Percentiles rank a stretch among this genome's conserved stretches.
Evolutionary conservation across 163 green algal species (phyloP).

Genomic region (Scenedesmus sp.): DNA sequence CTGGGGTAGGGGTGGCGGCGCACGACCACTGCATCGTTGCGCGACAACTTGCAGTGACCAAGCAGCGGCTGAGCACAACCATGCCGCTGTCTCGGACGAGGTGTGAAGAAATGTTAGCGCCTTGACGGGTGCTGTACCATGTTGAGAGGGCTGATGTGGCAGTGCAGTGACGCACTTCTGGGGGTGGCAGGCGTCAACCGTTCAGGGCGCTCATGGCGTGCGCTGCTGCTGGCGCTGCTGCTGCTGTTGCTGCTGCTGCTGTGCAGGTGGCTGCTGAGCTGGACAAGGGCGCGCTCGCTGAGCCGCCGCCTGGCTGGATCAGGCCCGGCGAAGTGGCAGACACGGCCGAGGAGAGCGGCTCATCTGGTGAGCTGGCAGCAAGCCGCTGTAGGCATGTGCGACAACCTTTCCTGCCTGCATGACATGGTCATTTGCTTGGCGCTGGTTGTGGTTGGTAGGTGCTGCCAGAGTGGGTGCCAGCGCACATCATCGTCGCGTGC

Average conservation of each 20-base stretch:
- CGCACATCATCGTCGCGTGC: too few species aligned
- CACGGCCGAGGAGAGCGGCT: constrained; percentile 45
- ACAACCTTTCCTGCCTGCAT: too few species aligned
- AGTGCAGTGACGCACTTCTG: background rate
- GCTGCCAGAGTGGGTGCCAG: too few species aligned
- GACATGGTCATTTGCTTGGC: too few species aligned
- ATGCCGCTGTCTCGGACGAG: too few species aligned
- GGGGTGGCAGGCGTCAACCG: background rate
- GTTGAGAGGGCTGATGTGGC: background rate
- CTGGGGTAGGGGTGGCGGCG: background rate
- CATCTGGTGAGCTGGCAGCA: constrained; percentile 29
- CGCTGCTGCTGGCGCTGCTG: background rate
- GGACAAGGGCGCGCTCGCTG: constrained; percentile 30
- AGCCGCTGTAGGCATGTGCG: background rate
- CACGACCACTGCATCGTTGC: too few species aligned
- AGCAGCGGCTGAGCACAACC: background rate
- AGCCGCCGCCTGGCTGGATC: constrained; percentile 50
- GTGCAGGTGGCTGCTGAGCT: constrained; percentile 47
- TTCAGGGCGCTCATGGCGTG: background rate
- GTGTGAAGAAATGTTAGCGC: too few species aligned
- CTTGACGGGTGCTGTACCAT: background rate
- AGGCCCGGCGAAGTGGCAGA: constrained; percentile 42
- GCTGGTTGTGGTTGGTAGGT: too few species aligned
- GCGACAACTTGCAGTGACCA: too few species aligned
- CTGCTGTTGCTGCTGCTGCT: background rate